Evolutionary conservation across 2,329 filamentous ascomycete genomes (phyloP).

Genomic region (Pezicula radicicola): DNA sequence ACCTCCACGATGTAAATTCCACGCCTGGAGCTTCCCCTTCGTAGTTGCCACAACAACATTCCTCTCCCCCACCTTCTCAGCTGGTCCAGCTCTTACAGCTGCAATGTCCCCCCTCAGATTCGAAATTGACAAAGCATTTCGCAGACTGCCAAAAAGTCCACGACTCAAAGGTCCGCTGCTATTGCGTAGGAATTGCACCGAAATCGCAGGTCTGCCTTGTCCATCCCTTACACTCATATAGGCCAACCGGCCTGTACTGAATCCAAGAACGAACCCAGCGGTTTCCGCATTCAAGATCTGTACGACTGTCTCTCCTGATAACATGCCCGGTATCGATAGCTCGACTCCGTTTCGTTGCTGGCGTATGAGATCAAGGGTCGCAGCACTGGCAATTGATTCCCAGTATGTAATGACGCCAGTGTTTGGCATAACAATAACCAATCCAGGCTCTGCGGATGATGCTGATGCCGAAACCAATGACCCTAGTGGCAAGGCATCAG

Average conservation of each 20-base stretch:
- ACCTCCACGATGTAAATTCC: slow-evolving; percentile 86
- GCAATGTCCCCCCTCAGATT: slow-evolving; percentile 74
- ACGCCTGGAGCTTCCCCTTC: slow-evolving; percentile 75
- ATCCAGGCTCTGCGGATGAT: slow-evolving; percentile 75
- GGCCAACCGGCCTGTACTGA: slow-evolving; percentile 82
- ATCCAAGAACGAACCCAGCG: slow-evolving; percentile 79
- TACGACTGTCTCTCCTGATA: slow-evolving; percentile 73
- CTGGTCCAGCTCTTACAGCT: slow-evolving; percentile 72
- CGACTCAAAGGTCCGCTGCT: slow-evolving; percentile 50
- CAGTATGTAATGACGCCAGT: slow-evolving; percentile 88
- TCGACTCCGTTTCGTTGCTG: slow-evolving; percentile 81
- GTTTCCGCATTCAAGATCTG: slow-evolving; percentile 80
- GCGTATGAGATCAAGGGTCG: slow-evolving; percentile 78
- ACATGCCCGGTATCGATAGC: slow-evolving; percentile 68
- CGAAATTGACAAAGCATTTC: slow-evolving; percentile 68
- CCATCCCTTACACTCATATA: slow-evolving; percentile 84
- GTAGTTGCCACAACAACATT: slow-evolving; percentile 78
- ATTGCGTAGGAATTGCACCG: slow-evolving; percentile 71
- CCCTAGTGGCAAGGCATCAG: slow-evolving; percentile 76
- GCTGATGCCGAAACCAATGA: slow-evolving; percentile 78
- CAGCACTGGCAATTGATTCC: slow-evolving; percentile 90
- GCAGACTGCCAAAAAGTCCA: slow-evolving; percentile 79
- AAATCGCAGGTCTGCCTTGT: slow-evolving; percentile 80
- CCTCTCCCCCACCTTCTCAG: slow-evolving; percentile 74
- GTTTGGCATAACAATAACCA: slow-evolving; percentile 81